These are phyloP conservation scores for Scutellaria minor DNA, from an alignment of 257 asterid species.

Conservation along the genomic window DNA sequence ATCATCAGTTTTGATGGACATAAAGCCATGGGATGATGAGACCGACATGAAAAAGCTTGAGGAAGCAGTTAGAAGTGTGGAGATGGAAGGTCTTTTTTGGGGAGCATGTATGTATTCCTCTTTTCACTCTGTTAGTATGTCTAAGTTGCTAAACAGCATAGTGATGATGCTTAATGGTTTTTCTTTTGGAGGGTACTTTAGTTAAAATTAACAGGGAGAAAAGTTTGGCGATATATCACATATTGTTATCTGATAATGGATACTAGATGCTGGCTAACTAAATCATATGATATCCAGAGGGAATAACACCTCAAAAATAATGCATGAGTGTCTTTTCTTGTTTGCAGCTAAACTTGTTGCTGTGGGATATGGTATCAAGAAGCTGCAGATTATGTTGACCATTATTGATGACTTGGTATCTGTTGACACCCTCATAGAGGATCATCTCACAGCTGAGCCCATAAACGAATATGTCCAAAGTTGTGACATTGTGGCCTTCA, in stretches of 20 bases:
- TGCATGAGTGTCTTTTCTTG: not conserved
- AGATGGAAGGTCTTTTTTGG: conserved; percentile 84
- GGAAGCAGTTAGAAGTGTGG: conserved; percentile 78
- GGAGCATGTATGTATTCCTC: conserved; percentile 74
- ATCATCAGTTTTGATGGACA: conserved; percentile 62
- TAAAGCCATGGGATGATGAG: conserved; percentile 98
- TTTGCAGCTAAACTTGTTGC: conserved; percentile 78
- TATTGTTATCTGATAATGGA: too few relatives aligned
- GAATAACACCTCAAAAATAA: not conserved
- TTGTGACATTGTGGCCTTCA: conserved; percentile 50
- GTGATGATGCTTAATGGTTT: too few relatives aligned
- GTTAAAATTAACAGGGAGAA: not conserved
- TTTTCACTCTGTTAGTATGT: not conserved
- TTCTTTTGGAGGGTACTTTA: too few relatives aligned
- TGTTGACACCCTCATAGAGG: conserved; percentile 60
- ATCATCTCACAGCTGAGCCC: conserved; percentile 46
- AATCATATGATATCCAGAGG: not conserved
- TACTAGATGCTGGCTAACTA: not conserved
- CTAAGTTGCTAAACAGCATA: not conserved
- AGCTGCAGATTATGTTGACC: conserved; percentile 81
- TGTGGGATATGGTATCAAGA: conserved; percentile 91
- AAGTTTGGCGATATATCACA: too few relatives aligned
- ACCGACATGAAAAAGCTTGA: conserved; percentile 96
- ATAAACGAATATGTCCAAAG: conserved; percentile 45
- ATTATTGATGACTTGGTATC: conserved; percentile 88